Evolutionary conservation across 2,329 filamentous ascomycete species (phyloP), one percentile per base, ranked within the genome.

Genomic region (Geoglossum cookeanum): DNA sequence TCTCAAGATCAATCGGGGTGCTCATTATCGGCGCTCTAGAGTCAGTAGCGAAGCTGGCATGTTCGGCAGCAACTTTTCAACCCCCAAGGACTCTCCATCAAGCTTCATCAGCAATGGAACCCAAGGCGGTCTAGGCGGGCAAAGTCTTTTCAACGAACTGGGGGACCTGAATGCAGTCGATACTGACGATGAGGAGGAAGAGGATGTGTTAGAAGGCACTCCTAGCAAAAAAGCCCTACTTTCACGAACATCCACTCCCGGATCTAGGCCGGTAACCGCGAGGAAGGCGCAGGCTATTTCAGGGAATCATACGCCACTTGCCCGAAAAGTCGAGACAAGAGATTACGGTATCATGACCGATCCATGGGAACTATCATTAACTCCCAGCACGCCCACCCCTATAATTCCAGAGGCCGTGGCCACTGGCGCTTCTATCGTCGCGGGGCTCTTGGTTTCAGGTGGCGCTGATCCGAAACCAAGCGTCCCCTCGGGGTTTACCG

Each of bases 71-170:
- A 85, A 81, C 60, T 81, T 79, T 17, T 75, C 75, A 54, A 80
- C 78, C 65, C 68, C 71, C 4, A 73, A 72, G 58, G 73, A 78
- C 60, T 75, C 73, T n/a, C 77, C 77, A 9, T 75, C 76, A 8
- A 78, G 75, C 63, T 72, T 77, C 61, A 65, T 66, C 35, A 72
- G 68, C 63, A 70, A 69, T 49, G 72, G 71, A 58, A 72, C 70
- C 55, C 65, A 70, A 35, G 70, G 69, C 47, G 72, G 72, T n/a
- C 70, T 72, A 55, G 73, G 73, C 61, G 78, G 80, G 15, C 87
- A 95, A 72, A 97, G 85, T 65, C 74, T 98, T 55, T 94, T 92
- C 67, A 89, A 89, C 45, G 92, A 98, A 69, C 77, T 98, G 47
- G 87, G 85, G 56, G 87, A 88, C 62, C 73, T 96, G 48, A 80